Percentiles rank a stretch among this genome's conserved stretches.
phyloP scores from a whole-genome alignment of 768 basidiomycete species.

The Cubamyces sp. region DNA sequence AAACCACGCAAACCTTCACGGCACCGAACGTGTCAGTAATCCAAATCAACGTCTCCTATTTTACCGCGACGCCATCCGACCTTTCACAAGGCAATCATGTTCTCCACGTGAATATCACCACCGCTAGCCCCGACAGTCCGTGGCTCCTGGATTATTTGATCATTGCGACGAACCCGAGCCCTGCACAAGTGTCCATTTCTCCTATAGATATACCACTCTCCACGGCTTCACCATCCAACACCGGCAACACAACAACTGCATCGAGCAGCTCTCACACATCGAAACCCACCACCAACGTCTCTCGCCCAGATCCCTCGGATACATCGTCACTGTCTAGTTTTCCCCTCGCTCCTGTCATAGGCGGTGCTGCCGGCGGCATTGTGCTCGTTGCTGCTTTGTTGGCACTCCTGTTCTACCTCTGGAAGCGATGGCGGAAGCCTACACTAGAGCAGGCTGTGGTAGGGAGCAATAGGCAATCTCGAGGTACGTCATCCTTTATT shows the following conservation, averaged over 20 bases:
- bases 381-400: neutral
- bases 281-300: too few species aligned
- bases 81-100: neutral
- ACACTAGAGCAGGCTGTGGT: too few species aligned
- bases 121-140: conserved; percentile 1
- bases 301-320: neutral
- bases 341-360: neutral
- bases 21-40: too few species aligned
- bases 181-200: neutral
- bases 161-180: neutral
- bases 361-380: conserved; percentile 1
- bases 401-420: neutral
- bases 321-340: neutral
- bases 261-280: too few species aligned
- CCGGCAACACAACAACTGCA: too few species aligned
- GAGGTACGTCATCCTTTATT: too few species aligned
- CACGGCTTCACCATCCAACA: too few species aligned
- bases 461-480: too few species aligned
- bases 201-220: neutral
- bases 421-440: neutral
- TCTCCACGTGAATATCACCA: neutral
- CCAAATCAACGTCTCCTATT: neutral
- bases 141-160: neutral
- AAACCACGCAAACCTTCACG: neutral
- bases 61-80: neutral